These are phyloP conservation scores for Phalaenopsis hybrid DNA, from an alignment of 116 monocot species.

Conservation along the genomic window DNA sequence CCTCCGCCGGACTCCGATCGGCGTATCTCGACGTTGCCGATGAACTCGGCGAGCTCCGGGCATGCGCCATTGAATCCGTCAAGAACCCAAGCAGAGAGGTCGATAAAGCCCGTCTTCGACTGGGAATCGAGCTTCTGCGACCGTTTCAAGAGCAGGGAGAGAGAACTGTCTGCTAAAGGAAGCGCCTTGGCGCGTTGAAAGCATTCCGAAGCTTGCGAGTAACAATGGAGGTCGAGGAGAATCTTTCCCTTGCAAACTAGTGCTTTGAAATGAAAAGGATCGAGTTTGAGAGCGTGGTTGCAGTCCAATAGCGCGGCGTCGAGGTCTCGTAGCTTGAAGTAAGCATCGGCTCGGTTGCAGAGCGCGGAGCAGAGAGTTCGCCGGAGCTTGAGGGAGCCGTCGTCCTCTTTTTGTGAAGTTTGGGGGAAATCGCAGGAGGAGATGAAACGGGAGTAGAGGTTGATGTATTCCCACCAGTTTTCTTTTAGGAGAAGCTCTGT, in stretches of 20 bases:
- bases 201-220: slow-evolving; percentile 44
- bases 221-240: slow-evolving; percentile 50
- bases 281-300: slow-evolving; percentile 40
- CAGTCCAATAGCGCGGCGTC: slow-evolving; percentile 45
- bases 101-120: slow-evolving; percentile 55
- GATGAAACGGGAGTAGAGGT: slow-evolving; percentile 76
- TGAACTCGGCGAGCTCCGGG: slow-evolving; percentile 74
- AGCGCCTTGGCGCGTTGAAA: slow-evolving; percentile 28
- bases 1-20: slow-evolving; percentile 30
- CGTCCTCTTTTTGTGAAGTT: neutral
- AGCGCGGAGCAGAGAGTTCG: slow-evolving; percentile 43
- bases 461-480: slow-evolving; percentile 65
- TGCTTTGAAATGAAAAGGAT: slow-evolving; percentile 44
- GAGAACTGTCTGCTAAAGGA: neutral
- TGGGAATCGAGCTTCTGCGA: slow-evolving; percentile 47
- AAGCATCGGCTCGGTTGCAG: slow-evolving; percentile 71
- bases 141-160: slow-evolving; percentile 35
- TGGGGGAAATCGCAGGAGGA: slow-evolving; percentile 28
- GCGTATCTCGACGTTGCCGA: slow-evolving; percentile 67
- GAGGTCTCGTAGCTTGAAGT: slow-evolving; percentile 24
- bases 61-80: slow-evolving; percentile 40
- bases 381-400: slow-evolving; percentile 16
- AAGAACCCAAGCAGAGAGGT: slow-evolving; percentile 69
- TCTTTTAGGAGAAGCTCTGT: slow-evolving; percentile 75
- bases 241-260: slow-evolving; percentile 58